Evolutionary conservation across 192 early-diverging fungal species (phyloP), one percentile per base, ranked within the genome.

Genomic region (Coemansia sp.): DNA sequence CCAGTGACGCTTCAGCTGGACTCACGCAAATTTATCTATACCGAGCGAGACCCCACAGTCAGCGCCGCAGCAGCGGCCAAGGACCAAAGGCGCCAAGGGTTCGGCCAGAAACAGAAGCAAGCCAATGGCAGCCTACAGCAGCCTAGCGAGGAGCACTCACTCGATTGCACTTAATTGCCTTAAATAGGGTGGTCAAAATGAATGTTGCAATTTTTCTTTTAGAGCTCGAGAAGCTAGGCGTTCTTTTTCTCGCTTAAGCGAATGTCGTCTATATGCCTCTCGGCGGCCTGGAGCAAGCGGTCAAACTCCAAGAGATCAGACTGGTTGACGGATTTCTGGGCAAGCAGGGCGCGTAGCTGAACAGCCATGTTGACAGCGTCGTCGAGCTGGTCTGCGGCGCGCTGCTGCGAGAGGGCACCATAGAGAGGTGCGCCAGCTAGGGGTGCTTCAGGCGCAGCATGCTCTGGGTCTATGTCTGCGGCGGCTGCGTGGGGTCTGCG

Each of bases 1-100:
- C 88, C 88, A 1, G 84, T 89, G 34, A 89, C 88, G 7, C 40
- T 89, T 37, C 45, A 81, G 36, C 53, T 89, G 24, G 88, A 89
- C 62, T 87, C 86, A 33, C 66, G 85, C 31, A 70, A 73, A 40
- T 77, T 82, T 28, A 14, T 59, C 10, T 82, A 77, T 35, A 35
- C 63, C 16, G 51, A 57, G 5, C 26, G 13, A 8, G 59, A 66
- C 5, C 26, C 69, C 1, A 42, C 31, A 1, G 23, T 26, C 2
- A 51, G 51, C n/a, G 64, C 70, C 16, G 61, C 62, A 21, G 48
- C 55, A 10, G 58, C 50, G 9, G 76, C 70, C 8, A 77, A 72
- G 40, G 53, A 74, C 34, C 51, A 73, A 43, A 58, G 71, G 10
- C 77, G 67, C 37, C 46, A 66, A n/a, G 64, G 61, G 16, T 74